Base-by-base conservation (phyloP, 1,139 yeast genomes). In the Lodderomyces margitis region DNA sequence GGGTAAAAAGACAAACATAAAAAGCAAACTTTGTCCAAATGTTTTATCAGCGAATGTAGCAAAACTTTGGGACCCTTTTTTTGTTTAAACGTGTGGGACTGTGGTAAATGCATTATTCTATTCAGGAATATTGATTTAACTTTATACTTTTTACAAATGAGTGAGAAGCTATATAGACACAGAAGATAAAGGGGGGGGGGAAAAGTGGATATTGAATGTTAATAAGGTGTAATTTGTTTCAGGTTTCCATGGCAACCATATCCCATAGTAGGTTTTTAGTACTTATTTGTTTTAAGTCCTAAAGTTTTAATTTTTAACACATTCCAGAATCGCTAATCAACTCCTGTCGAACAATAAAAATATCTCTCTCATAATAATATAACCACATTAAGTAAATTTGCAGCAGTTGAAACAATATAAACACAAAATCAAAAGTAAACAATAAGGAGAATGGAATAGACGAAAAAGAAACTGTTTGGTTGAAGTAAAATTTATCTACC, bases 341-440 rank as follows among this genome's bases (percentile, higher is more conserved):
- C 17, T 12, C 15, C 17, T 27, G 30, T 27, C 15, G 30, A 27
- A 27, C 30, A 27, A 27, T 27, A 15, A 12, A 15, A 28, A 19
- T 28, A n/a, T n/a, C n/a, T n/a, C n/a, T n/a, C 16, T 15, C 32
- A 28, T 8, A 15, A 12, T 27, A n/a, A 19, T 15, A 15, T 28
- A 28, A 28, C 32, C 32, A 28, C 6, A 15, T 15, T 28, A 28
- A 28, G 32, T 28, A 28, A 28, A 28, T 28, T 28, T 28, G 32
- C 32, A 28, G 17, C 32, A 4, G 19, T 9, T 8, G 10, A 5
- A n/a, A n/a, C n/a, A n/a, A n/a, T n/a, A 7, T 15, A 28, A 3
- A 28, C 32, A 28, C 32, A 28, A 28, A 28, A 28, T 28, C 32
- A 28, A 28, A 28, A 12, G 25, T 16, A 12, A 25, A 25, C 30